phyloP scores from a whole-genome alignment of 2,329 filamentous ascomycete species.

The Paraconiothyrium sp. region DNA sequence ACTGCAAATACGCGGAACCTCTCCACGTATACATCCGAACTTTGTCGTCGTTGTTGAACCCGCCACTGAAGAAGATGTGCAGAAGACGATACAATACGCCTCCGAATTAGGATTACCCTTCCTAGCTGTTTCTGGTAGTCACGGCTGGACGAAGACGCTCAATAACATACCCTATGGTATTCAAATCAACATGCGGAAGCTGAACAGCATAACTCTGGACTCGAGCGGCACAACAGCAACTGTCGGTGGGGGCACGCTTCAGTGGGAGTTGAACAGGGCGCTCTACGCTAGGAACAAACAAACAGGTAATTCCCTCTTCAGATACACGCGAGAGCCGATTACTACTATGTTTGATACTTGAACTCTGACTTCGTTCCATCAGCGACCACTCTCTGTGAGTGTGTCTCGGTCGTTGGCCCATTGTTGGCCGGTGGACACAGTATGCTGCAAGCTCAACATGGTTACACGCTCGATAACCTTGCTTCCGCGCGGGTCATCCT shows the following conservation, averaged over 20 bases:
- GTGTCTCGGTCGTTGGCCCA: constrained; percentile 63
- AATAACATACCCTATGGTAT: constrained; percentile 37
- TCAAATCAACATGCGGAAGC: constrained; percentile 42
- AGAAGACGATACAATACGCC: constrained; percentile 22
- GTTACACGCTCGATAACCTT: constrained; percentile 24
- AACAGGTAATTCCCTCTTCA: constrained; percentile 30
- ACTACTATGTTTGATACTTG: background rate
- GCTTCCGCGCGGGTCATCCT: constrained; percentile 36
- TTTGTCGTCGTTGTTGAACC: constrained; percentile 30
- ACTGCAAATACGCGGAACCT: constrained; percentile 28
- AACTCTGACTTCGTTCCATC: constrained; percentile 1
- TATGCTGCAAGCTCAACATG: constrained; percentile 35
- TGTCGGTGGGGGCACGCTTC: constrained; percentile 40
- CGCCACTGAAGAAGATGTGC: constrained; percentile 30
- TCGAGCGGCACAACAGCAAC: constrained; percentile 30
- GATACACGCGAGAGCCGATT: background rate
- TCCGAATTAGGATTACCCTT: constrained; percentile 44
- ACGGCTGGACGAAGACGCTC: constrained; percentile 43
- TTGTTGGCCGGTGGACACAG: constrained; percentile 67
- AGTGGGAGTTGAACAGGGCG: constrained; percentile 36
- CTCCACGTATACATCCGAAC: constrained; percentile 26
- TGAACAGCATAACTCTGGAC: constrained; percentile 39
- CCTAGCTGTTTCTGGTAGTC: constrained; percentile 46
- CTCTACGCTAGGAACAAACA: constrained; percentile 41
- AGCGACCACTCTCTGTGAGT: constrained; percentile 33